Evolutionary conservation across 179 eudicot genomes (phyloP).

Genomic region (Pouteria campechiana): DNA sequence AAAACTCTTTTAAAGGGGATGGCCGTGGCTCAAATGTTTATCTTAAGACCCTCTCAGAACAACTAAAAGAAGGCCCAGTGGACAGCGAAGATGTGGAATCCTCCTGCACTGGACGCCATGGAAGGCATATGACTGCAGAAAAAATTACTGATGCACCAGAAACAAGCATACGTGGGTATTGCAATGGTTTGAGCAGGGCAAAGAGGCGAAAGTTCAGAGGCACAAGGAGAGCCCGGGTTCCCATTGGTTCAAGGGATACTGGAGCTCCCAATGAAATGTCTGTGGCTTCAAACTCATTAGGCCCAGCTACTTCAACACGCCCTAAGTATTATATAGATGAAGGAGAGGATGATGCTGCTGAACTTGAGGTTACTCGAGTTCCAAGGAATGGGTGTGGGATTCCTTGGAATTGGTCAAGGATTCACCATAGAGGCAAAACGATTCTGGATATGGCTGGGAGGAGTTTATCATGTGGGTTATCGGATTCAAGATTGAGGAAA

Average conservation of each 20-base stretch:
- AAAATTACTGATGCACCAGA: conserved; percentile 32
- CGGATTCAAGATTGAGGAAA: conserved; percentile 56
- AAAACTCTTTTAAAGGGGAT: conserved; percentile 25
- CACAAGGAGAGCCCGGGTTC: conserved; percentile 41
- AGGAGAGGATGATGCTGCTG: conserved; percentile 25
- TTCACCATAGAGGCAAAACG: conserved; percentile 80
- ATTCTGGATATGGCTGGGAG: conserved; percentile 83
- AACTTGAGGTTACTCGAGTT: conserved; percentile 36
- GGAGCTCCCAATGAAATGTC: conserved; percentile 45
- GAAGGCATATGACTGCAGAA: conserved; percentile 16
- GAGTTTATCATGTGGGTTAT: conserved; percentile 84
- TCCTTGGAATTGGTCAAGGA: conserved; percentile 94
- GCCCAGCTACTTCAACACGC: conserved; percentile 32
- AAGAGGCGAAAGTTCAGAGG: conserved; percentile 64
- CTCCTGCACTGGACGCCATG: conserved; percentile 25
- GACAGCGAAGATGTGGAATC: conserved; percentile 52
- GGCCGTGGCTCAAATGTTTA: conserved; percentile 20
- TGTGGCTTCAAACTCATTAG: conserved; percentile 75
- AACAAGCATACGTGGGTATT: conserved; percentile 27
- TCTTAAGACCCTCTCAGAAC: conserved; percentile 38
- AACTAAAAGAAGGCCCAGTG: conserved; percentile 32
- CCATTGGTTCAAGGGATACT: conserved; percentile 26
- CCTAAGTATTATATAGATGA: conserved; percentile 23
- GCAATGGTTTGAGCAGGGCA: conserved; percentile 39
- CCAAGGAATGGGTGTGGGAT: conserved; percentile 78